A percentile compares a stretch with the other conserved stretches of the same genome.
These are phyloP conservation scores for Neonectria hederae DNA, from an alignment of 2,329 filamentous ascomycete genomes.

Conservation along the genomic window DNA sequence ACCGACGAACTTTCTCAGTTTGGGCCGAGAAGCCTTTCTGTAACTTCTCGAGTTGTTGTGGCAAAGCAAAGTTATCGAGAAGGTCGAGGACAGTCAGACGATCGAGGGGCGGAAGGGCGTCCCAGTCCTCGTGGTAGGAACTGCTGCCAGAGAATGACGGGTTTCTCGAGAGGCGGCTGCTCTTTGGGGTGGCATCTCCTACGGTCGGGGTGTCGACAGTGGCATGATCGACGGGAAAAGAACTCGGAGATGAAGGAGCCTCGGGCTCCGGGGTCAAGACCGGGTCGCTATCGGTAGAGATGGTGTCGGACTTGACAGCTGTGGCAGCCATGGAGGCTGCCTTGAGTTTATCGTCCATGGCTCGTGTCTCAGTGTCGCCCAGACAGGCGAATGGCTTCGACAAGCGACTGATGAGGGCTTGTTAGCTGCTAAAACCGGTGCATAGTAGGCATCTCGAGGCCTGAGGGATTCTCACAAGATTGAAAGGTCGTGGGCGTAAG, in stretches of 20 bases:
- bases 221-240: slow-evolving; percentile 55
- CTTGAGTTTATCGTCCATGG: slow-evolving; percentile 43
- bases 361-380: slow-evolving; percentile 4
- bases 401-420: background rate
- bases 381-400: background rate
- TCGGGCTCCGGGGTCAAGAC: slow-evolving; percentile 53
- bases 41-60: slow-evolving; percentile 89
- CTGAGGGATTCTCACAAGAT: background rate
- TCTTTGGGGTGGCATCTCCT: slow-evolving; percentile 57
- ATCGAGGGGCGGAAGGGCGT: slow-evolving; percentile 86
- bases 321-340: slow-evolving; percentile 20
- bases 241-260: slow-evolving; percentile 50
- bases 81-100: slow-evolving; percentile 91
- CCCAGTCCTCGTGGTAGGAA: slow-evolving; percentile 89
- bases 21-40: slow-evolving; percentile 85
- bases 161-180: slow-evolving; percentile 74
- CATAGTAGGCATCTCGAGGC: background rate
- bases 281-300: slow-evolving; percentile 49
- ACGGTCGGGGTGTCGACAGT: slow-evolving; percentile 61
- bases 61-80: slow-evolving; percentile 90
- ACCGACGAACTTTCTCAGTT: slow-evolving; percentile 84
- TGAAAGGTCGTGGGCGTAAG: background rate
- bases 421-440: background rate
- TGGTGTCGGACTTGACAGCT: slow-evolving; percentile 37
- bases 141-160: slow-evolving; percentile 85